Evolutionary conservation across 495 filamentous ascomycete species (phyloP).

Genomic region (Penicillium samsonianum): DNA sequence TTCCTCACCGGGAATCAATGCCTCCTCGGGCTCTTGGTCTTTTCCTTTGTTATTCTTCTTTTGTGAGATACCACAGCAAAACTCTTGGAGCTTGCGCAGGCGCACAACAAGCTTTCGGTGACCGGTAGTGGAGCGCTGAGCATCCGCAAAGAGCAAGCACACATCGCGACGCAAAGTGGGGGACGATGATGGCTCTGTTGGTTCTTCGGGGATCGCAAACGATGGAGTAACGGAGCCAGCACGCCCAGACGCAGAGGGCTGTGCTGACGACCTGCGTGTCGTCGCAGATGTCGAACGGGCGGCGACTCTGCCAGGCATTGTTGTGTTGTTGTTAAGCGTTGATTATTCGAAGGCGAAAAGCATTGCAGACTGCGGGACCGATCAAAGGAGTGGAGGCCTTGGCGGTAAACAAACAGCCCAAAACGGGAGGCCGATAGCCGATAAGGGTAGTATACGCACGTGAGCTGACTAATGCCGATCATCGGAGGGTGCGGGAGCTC

Average conservation of each 20-base stretch:
- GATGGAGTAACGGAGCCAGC: constrained; percentile 62
- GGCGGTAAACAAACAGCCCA: constrained; percentile 54
- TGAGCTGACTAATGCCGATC: constrained; percentile 22
- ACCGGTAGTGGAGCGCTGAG: constrained; percentile 81
- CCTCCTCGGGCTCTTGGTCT: constrained; percentile 36
- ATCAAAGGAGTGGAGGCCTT: constrained; percentile 27
- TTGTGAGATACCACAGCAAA: constrained; percentile 75
- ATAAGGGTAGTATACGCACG: constrained; percentile 38
- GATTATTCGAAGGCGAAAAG: constrained; percentile 25
- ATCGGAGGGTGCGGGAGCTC: constrained; percentile 17
- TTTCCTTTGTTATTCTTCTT: constrained; percentile 48
- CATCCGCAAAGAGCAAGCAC: constrained; percentile 78
- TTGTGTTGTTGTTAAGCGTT: constrained; percentile 27
- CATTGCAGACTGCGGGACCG: constrained; percentile 28
- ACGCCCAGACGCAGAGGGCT: constrained; percentile 58
- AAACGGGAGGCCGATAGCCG: constrained; percentile 33
- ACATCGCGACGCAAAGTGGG: constrained; percentile 74
- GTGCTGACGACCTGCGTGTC: constrained; percentile 59
- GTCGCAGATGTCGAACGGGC: constrained; percentile 56
- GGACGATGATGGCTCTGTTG: constrained; percentile 51
- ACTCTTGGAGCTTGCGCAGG: constrained; percentile 83
- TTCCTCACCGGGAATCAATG: constrained; percentile 47
- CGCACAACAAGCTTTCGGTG: constrained; percentile 88
- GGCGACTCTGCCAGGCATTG: constrained; percentile 64
- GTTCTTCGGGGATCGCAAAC: constrained; percentile 70